Conservation (phyloP, 768 basidiomycete genomes). For the Amanita polypyramis region DNA sequence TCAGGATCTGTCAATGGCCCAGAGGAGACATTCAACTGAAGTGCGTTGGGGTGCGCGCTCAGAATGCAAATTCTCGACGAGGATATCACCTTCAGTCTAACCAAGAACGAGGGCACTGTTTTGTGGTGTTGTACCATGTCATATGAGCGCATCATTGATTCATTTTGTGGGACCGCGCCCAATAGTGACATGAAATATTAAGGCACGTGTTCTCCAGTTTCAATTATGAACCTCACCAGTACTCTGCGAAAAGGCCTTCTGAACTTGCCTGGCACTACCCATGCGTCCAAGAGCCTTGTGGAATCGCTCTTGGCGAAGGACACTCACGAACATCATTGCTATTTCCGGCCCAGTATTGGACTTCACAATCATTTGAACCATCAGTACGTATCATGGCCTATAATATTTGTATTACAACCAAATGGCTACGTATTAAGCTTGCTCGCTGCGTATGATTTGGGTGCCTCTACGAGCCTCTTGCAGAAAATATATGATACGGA, state of each 20-base stretch:
- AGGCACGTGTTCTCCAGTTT: background rate
- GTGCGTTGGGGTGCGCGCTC: no score
- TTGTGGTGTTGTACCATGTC: no score
- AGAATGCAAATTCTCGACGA: no score
- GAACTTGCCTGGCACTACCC: conserved; percentile 35
- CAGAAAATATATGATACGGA: conserved; percentile 40
- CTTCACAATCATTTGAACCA: conserved; percentile 53
- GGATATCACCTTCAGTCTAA: no score
- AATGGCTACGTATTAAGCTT: conserved; percentile 22
- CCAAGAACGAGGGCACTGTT: no score
- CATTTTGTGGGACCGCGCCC: no score
- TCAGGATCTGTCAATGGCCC: no score
- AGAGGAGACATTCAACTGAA: no score
- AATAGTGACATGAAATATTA: no score
- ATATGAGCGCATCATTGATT: no score
- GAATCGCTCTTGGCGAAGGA: conserved; percentile 40
- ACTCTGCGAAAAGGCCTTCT: conserved; percentile 26
- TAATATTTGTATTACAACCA: background rate
- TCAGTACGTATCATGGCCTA: conserved; percentile 29
- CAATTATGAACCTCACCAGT: conserved; percentile 12
- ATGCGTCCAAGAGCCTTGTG: conserved; percentile 27
- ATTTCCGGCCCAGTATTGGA: conserved; percentile 25
- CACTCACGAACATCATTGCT: conserved; percentile 39
- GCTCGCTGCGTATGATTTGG: conserved; percentile 46
- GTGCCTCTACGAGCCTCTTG: conserved; percentile 33